Percentiles rank a stretch among this genome's conserved stretches.
Conservation (phyloP, 2,329 filamentous ascomycete genomes). For the Cyphellophora attinorum region DNA sequence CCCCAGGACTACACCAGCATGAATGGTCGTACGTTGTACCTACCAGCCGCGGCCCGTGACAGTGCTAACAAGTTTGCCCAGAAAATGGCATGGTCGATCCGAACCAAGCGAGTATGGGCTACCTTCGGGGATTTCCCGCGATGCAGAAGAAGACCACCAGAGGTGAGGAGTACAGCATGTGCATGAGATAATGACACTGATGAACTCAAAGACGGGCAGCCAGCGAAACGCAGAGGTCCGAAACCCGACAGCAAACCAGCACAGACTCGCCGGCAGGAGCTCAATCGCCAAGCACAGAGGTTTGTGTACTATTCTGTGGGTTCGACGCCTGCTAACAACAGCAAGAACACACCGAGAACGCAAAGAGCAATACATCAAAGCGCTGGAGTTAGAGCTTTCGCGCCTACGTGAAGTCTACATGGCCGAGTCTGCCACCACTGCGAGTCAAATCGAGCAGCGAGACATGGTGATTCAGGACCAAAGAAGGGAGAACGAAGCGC, state of each 20-base stretch:
- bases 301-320: slow-evolving; percentile 32
- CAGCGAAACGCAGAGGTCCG: slow-evolving; percentile 80
- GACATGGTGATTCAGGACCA: slow-evolving; percentile 66
- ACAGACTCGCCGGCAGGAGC: slow-evolving; percentile 79
- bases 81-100: slow-evolving; percentile 12
- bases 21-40: too few species aligned
- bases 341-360: slow-evolving; percentile 86
- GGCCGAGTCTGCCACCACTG: slow-evolving; percentile 43
- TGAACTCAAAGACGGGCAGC: slow-evolving; percentile 58
- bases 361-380: slow-evolving; percentile 93
- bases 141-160: slow-evolving; percentile 64
- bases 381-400: slow-evolving; percentile 82
- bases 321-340: slow-evolving; percentile 7
- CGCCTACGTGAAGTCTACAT: slow-evolving; percentile 66
- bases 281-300: slow-evolving; percentile 94
- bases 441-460: slow-evolving; percentile 45
- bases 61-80: too few species aligned
- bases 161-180: slow-evolving; percentile 40
- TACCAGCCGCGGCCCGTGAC: too few species aligned
- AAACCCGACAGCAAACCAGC: slow-evolving; percentile 96
- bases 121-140: slow-evolving; percentile 56
- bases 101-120: slow-evolving; percentile 41
- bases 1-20: neutral
- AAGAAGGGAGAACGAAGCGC: slow-evolving; percentile 67
- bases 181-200: slow-evolving; percentile 7